A percentile compares a stretch with the other conserved stretches of the same genome.
Evolutionary conservation across 352 stramenopile species (phyloP).

Genomic region (Pythium dissimile): DNA sequence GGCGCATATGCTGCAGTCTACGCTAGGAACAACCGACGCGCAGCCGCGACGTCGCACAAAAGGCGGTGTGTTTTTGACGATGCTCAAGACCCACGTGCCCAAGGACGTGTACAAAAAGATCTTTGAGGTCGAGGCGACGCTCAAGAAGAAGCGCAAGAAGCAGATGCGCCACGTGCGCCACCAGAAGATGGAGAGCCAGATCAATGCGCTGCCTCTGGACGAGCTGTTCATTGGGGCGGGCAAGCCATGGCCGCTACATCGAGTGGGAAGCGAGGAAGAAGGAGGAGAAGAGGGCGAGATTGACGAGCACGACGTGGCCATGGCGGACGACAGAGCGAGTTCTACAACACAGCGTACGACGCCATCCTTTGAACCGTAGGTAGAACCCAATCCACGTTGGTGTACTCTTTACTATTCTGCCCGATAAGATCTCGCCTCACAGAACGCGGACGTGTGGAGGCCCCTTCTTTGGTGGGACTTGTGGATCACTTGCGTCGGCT

Average conservation of each 20-base stretch:
- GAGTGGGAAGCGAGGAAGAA: conserved; percentile 29
- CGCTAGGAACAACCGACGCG: conserved; percentile 33
- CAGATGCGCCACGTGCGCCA: conserved; percentile 36
- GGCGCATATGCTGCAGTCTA: conserved; percentile 43
- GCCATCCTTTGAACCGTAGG: too few relatives aligned
- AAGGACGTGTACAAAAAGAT: conserved; percentile 72
- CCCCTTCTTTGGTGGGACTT: background rate
- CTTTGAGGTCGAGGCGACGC: conserved; percentile 65
- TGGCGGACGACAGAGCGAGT: conserved; percentile 5
- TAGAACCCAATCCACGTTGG: too few relatives aligned
- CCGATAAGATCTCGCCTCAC: too few relatives aligned
- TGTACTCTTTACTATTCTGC: too few relatives aligned
- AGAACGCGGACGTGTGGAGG: too few relatives aligned
- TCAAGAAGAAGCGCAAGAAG: conserved; percentile 78
- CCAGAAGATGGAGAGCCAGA: conserved; percentile 59
- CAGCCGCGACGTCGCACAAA: conserved; percentile 62
- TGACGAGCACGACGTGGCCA: conserved; percentile 25
- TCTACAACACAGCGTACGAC: background rate
- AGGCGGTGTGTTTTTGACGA: conserved; percentile 62
- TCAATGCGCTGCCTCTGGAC: conserved; percentile 54
- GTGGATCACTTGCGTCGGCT: background rate
- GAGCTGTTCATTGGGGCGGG: conserved; percentile 33
- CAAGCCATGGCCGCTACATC: conserved; percentile 9
- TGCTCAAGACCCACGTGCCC: conserved; percentile 59
- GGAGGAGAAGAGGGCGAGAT: conserved; percentile 35